Evolutionary conservation across 2,329 filamentous ascomycete genomes (phyloP).

Genomic region (Claviceps pusilla): DNA sequence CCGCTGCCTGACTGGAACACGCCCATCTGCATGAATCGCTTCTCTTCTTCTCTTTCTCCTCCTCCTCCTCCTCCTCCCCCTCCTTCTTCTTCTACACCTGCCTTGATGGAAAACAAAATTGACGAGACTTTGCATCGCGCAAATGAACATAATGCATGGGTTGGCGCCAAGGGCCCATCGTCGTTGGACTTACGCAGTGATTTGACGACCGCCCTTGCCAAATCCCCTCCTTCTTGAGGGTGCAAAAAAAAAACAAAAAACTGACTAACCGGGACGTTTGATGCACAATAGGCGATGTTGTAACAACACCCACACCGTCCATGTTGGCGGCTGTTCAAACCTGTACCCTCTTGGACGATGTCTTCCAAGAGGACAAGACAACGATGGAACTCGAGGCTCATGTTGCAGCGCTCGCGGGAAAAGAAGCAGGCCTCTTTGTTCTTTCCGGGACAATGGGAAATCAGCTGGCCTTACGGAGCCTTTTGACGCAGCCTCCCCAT

Average conservation of each 20-base stretch:
- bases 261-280: background rate
- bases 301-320: conserved; percentile 59
- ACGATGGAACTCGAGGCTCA: conserved; percentile 63
- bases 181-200: conserved; percentile 10
- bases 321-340: conserved; percentile 71
- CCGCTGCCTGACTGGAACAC: background rate
- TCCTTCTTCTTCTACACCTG: background rate
- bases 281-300: conserved; percentile 28
- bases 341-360: conserved; percentile 69
- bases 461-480: conserved; percentile 65
- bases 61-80: background rate
- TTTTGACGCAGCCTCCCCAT: conserved; percentile 67
- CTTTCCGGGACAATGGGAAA: conserved; percentile 92
- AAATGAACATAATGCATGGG: conserved; percentile 7
- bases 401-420: conserved; percentile 57
- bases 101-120: background rate
- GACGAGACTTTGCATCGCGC: background rate
- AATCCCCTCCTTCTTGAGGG: background rate
- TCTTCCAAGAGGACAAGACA: conserved; percentile 64
- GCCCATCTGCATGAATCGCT: background rate
- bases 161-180: conserved; percentile 8
- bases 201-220: background rate
- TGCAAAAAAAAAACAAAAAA: background rate
- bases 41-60: background rate
- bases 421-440: conserved; percentile 66